A percentile compares a stretch with the other conserved stretches of the same genome.
Evolutionary conservation across 225 moss, liverwort and hornwort species (phyloP).

Genomic region (Pleurozium schreberi): DNA sequence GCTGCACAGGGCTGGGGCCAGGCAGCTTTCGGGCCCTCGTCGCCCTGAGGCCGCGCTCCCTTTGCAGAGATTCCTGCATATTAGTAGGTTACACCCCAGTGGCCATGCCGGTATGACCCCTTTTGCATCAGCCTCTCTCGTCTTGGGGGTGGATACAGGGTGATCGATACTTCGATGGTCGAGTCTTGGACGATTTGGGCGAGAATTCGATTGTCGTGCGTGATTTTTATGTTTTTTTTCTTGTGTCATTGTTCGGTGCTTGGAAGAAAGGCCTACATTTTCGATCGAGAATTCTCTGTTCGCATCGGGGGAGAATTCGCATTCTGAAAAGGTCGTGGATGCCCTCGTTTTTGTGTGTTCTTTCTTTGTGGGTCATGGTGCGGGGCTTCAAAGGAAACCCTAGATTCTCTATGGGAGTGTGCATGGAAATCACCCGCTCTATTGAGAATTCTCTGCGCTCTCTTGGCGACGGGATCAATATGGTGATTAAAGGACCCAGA

Average conservation of each 20-base stretch:
- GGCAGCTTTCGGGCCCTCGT: not conserved
- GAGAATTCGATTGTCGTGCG: not conserved
- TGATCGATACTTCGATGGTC: not conserved
- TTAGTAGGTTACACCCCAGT: not conserved
- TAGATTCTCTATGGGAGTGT: not conserved
- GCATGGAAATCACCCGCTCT: not conserved
- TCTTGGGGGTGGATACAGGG: no score
- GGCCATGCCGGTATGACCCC: not conserved
- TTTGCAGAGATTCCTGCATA: slow-evolving; percentile 6
- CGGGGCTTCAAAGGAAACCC: not conserved
- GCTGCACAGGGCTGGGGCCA: not conserved
- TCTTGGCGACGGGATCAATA: not conserved
- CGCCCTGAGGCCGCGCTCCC: not conserved
- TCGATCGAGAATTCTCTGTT: not conserved
- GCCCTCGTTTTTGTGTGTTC: not conserved
- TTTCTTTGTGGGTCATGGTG: not conserved
- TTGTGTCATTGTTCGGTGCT: not conserved
- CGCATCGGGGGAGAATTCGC: not conserved
- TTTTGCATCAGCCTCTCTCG: not conserved
- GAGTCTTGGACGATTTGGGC: not conserved
- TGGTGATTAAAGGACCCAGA: not conserved
- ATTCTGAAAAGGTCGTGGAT: not conserved
- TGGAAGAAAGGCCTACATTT: not conserved
- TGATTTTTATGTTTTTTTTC: no score
- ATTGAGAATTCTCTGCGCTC: not conserved